Base-by-base conservation (phyloP, 306 rosid genomes). In the Trifolium repens region DNA sequence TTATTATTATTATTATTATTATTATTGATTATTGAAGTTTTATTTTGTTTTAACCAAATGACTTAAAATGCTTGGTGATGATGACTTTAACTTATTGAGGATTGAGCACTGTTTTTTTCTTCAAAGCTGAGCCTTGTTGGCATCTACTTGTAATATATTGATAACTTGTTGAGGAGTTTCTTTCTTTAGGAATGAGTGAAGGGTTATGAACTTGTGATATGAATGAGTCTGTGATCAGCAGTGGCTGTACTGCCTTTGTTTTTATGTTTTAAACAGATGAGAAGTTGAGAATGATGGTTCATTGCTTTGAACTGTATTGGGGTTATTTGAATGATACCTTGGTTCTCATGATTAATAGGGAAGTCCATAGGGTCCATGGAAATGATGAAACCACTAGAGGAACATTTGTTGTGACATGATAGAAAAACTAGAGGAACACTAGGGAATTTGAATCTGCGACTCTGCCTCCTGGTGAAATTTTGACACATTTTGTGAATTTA, bases 321-420 rank as follows among this genome's bases (percentile, higher is more conserved):
- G 19, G 79, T 72, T 68, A 71, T 71, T 83, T 76, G 60, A 67
- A 50, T 73, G 82, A 73, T 77, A 55, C 75, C 79, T 24, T 66
- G 76, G 67, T 73, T 84, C 50, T 84, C 69, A 69, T 80, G 71
- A 66, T 76, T 80, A 55, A 73, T 80, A 61, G 80, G 77, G 67
- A 67, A 35, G 77, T 53, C 46, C 49, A 46, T 59, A 73, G 73
- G 58, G 69, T 79, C 76, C 16, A 5, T 59, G 26, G 11, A 63
- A 71, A 37, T 37, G 42, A 37, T 37, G 42, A 37, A 37, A 37
- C 9, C 42, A 37, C 42, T 37, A 37, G 42, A 37, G 9, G 42
- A 37, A 37, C 42, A 63, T 55, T 16, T 66, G 62, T 61, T 62
- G 13, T 68, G 71, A 26, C 77, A 50, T 71, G 67, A 52, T 67